Evolutionary conservation across 1,284 basidiomycete genomes (phyloP).

Genomic region (Exobasidium cylindrosporum): DNA sequence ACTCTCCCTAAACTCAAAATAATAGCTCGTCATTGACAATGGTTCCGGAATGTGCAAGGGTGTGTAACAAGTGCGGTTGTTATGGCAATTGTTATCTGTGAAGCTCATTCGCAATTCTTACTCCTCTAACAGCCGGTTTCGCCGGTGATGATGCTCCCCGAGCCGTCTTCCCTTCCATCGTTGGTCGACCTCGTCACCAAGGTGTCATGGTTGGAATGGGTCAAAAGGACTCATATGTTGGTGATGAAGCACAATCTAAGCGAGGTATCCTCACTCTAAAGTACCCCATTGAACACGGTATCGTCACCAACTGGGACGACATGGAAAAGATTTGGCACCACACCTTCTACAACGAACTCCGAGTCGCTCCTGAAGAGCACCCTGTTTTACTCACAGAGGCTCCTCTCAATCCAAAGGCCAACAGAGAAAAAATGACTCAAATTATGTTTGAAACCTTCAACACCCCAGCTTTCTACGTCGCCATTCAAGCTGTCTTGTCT

Average conservation of each 20-base stretch:
- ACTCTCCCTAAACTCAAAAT: no score
- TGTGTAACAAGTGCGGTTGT: constrained; percentile 18
- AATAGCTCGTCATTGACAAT: constrained; percentile 55
- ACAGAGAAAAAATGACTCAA: constrained; percentile 94
- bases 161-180: constrained; percentile 78
- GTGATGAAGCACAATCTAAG: constrained; percentile 88
- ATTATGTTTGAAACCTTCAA: constrained; percentile 99
- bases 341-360: constrained; percentile 60
- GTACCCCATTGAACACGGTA: constrained; percentile 62
- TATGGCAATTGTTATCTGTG: neutral
- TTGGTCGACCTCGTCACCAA: constrained; percentile 86
- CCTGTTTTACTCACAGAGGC: constrained; percentile 90
- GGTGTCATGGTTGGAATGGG: constrained; percentile 76
- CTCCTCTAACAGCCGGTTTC: constrained; percentile 58
- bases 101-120: neutral
- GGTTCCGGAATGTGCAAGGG: constrained; percentile 56
- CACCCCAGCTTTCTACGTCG: constrained; percentile 86
- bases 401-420: constrained; percentile 89
- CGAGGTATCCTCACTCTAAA: constrained; percentile 89
- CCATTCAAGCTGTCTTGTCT: constrained; percentile 87
- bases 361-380: constrained; percentile 73
- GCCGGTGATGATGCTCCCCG: constrained; percentile 74
- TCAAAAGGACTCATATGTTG: constrained; percentile 57
- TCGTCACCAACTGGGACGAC: constrained; percentile 83
- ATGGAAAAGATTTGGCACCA: constrained; percentile 56